Evolutionary conservation across 768 basidiomycete genomes (phyloP).

Genomic region (Phlebiopsis flavidoalba): DNA sequence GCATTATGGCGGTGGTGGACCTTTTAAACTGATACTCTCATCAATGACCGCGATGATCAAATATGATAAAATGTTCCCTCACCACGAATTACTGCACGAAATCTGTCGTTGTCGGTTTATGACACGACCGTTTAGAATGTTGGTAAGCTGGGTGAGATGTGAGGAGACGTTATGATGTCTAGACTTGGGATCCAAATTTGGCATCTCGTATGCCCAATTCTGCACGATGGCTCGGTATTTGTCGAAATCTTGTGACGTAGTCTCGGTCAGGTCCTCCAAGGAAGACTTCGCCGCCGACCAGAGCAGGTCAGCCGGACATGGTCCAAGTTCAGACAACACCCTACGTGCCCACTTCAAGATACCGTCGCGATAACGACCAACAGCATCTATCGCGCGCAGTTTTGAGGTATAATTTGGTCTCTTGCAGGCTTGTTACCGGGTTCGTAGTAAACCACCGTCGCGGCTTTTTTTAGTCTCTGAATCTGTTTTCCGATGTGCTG

Average conservation of each 20-base stretch:
- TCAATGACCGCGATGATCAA: conserved; percentile 2
- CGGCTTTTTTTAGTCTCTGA: no score
- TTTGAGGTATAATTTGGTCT: conserved; percentile 41
- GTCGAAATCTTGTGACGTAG: not conserved
- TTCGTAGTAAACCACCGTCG: conserved; percentile 51
- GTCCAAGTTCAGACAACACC: conserved; percentile 51
- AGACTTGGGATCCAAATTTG: conserved; percentile 53
- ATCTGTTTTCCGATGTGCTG: not conserved
- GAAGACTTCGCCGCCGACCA: conserved; percentile 59
- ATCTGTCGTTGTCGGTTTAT: conserved; percentile 46
- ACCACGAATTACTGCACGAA: conserved; percentile 65
- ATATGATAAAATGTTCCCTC: conserved; percentile 1
- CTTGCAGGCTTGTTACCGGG: conserved; percentile 24
- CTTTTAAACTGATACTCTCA: conserved; percentile 43
- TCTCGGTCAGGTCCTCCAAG: conserved; percentile 32
- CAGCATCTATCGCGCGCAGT: conserved; percentile 41
- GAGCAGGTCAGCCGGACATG: conserved; percentile 64
- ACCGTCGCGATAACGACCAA: conserved; percentile 31
- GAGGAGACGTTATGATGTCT: conserved; percentile 61
- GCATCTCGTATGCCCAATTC: conserved; percentile 61
- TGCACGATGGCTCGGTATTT: conserved; percentile 38
- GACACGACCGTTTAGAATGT: conserved; percentile 54
- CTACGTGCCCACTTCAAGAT: conserved; percentile 44
- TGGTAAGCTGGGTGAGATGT: conserved; percentile 58
- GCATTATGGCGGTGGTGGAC: conserved; percentile 46